Conservation (phyloP, 2,329 filamentous ascomycete genomes). For the Alternaria novae-zelandiae region DNA sequence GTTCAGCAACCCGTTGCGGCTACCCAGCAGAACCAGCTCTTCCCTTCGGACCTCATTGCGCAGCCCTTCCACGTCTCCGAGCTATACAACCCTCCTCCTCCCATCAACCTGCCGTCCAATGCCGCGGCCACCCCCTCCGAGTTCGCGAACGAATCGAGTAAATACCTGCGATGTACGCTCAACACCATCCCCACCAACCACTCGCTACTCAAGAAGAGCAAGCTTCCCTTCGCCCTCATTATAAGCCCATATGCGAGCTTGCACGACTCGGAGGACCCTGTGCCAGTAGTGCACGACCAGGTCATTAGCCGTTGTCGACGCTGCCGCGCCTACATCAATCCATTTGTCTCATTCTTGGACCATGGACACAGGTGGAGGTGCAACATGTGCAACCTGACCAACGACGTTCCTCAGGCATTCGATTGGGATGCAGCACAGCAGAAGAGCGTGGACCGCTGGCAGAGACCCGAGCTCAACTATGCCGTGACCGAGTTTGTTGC, state of each 20-base stretch:
- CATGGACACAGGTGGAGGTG: constrained; percentile 98
- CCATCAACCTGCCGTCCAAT: constrained; percentile 88
- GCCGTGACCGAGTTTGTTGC: constrained; percentile 98
- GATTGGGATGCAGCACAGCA: constrained; percentile 96
- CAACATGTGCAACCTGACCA: constrained; percentile 99
- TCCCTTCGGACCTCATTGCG: constrained; percentile 87
- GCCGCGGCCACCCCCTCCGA: constrained; percentile 93
- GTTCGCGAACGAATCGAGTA: constrained; percentile 86
- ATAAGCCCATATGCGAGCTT: constrained; percentile 95
- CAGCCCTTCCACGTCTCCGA: constrained; percentile 95
- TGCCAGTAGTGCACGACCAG: constrained; percentile 94
- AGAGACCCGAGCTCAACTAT: constrained; percentile 90
- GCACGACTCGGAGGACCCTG: constrained; percentile 88
- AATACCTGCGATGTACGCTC: constrained; percentile 93
- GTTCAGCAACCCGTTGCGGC: constrained; percentile 39
- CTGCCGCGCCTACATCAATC: constrained; percentile 94
- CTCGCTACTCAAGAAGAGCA: constrained; percentile 94
- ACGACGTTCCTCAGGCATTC: constrained; percentile 98
- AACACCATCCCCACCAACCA: constrained; percentile 93
- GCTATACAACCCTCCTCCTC: constrained; percentile 87
- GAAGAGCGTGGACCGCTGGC: constrained; percentile 90
- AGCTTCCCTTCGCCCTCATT: constrained; percentile 87
- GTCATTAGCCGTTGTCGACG: constrained; percentile 95
- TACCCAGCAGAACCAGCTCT: constrained; percentile 74
- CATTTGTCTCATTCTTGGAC: constrained; percentile 91